Base-by-base conservation (phyloP, 148 eudicot species). In the Persicaria tinctoria region DNA sequence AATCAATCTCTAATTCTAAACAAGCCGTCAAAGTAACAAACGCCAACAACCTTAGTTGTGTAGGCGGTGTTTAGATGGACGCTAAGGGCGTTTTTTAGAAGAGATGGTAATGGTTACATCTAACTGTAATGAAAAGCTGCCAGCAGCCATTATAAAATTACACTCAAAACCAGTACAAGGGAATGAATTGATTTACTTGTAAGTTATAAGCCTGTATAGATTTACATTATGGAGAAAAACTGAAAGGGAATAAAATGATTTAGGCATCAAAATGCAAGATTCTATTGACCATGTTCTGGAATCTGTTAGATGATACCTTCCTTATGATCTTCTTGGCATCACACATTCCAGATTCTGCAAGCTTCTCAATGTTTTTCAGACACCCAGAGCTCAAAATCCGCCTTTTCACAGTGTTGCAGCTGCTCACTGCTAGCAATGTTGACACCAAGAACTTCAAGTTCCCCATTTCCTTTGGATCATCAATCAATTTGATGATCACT, bases 271-370 rank as follows among this genome's bases (percentile, higher is more conserved):
- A 80, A 83, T 87, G 87, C 91, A 85, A 87, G 54, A 94, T 72
- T 66, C 90, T 93, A 78, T 75, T 87, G 9, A 88, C 75, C 76
- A 94, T 81, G 70, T 75, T 82, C 23, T 83, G 80, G 73, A 94
- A 81, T 84, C 86, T 87, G 48, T 83, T 88, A 4, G 85, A 75
- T 6, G 97, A 83, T 45, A 94, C 73, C 79, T 84, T 94, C 72
- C 85, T 91, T 62, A 88, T 84, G 74, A 94, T 87, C 79, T 82
- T 88, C 78, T 87, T 88, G 5, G 98, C 98, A 74, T 94, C 97
- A 59, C 87, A 84, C 84, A 84, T 87, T 45, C 92, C 93, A 11
- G 79, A 81, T 53, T 88, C 88, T 10, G 95, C 97, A 62, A 94
- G 83, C 51, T 87, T 91, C 73, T 89, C 88, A 10, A 94, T 85